Percentiles rank a stretch among this genome's conserved stretches.
Conservation (phyloP, 1,284 basidiomycete genomes). For the Meripilus lineatus region DNA sequence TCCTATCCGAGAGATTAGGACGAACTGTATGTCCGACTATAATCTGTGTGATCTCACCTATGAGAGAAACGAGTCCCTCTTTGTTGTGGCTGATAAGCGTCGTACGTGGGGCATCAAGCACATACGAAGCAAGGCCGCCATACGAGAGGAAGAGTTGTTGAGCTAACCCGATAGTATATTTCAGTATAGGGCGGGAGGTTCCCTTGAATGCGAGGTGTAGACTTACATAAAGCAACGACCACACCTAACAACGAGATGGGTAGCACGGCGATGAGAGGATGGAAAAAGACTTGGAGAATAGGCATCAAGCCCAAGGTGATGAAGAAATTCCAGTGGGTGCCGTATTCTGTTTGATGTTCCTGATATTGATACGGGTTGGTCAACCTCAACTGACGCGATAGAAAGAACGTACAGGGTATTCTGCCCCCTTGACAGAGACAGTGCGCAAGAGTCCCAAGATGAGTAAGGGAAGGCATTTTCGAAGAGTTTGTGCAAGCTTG, state of each 20-base stretch:
- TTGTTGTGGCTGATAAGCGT: slow-evolving; percentile 82
- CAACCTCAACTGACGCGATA: background rate
- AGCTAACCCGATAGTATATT: slow-evolving; percentile 32
- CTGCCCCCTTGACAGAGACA: slow-evolving; percentile 85
- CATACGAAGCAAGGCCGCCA: slow-evolving; percentile 56
- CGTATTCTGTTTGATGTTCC: slow-evolving; percentile 97
- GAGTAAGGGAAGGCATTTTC: slow-evolving; percentile 68
- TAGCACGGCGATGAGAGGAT: slow-evolving; percentile 54
- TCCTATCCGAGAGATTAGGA: slow-evolving; percentile 43
- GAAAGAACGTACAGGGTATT: slow-evolving; percentile 74
- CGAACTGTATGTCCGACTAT: background rate
- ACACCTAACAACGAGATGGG: slow-evolving; percentile 67
- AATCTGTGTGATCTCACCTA: slow-evolving; percentile 44
- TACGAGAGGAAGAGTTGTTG: slow-evolving; percentile 68
- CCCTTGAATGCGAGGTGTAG: background rate
- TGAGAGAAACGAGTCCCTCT: slow-evolving; percentile 82
- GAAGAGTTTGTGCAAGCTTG: slow-evolving; percentile 46
- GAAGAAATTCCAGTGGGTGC: slow-evolving; percentile 99
- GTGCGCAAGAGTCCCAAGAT: slow-evolving; percentile 76
- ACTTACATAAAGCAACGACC: slow-evolving; percentile 57
- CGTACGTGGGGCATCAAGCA: slow-evolving; percentile 58
- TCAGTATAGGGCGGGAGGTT: background rate
- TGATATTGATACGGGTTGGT: slow-evolving; percentile 26
- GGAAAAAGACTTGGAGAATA: slow-evolving; percentile 64
- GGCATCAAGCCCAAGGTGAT: slow-evolving; percentile 87